Percentiles rank a stretch among this genome's conserved stretches.
phyloP scores from a whole-genome alignment of 2,329 filamentous ascomycete species.

The Colletotrichum paranaense region DNA sequence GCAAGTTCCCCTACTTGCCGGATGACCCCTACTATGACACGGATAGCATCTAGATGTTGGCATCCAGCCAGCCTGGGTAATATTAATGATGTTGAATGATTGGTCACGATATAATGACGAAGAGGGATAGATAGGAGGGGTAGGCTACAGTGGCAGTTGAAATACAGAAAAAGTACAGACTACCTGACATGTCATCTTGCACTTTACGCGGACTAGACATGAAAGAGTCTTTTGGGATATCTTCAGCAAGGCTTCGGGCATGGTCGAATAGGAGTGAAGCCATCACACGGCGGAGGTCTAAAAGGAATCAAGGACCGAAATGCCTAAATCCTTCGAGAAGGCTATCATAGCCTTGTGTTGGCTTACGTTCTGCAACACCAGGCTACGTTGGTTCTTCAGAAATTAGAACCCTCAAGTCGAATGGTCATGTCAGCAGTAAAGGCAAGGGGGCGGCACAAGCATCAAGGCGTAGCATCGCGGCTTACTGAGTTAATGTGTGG shows the following conservation, averaged over 20 bases:
- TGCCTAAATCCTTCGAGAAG: not conserved
- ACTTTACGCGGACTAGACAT: not conserved
- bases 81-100: not conserved
- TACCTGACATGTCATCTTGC: not conserved
- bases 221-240: no score
- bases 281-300: not conserved
- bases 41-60: constrained; percentile 18
- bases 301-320: not conserved
- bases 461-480: not conserved
- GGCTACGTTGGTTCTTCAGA: not conserved
- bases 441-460: not conserved
- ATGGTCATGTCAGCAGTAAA: not conserved
- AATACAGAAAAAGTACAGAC: no score
- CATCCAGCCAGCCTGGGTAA: not conserved
- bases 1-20: constrained; percentile 29
- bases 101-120: not conserved
- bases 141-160: no score
- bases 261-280: not conserved
- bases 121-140: not conserved
- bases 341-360: no score
- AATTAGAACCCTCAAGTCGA: not conserved
- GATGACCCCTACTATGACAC: constrained; percentile 23
- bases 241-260: not conserved
- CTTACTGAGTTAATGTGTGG: not conserved
- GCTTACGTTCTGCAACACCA: not conserved